Percentiles rank a stretch among this genome's conserved stretches.
Conservation (phyloP, 2,329 filamentous ascomycete genomes). For the Penicillium sp. region DNA sequence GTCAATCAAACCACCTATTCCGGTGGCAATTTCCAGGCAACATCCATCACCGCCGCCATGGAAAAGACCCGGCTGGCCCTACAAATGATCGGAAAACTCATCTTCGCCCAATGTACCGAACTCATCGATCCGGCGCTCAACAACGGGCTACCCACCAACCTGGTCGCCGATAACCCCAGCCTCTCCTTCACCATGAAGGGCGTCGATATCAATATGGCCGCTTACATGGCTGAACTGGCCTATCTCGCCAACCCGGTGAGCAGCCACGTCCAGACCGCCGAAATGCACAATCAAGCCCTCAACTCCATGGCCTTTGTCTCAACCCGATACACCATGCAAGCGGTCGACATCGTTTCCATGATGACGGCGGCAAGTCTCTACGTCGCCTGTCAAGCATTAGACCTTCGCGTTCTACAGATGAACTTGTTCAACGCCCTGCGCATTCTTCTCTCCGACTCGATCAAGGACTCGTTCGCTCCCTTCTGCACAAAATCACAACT, state of each 20-base stretch:
- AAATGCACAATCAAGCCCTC: conserved; percentile 62
- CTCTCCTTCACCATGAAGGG: conserved; percentile 55
- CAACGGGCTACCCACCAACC: conserved; percentile 57
- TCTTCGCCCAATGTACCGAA: conserved; percentile 59
- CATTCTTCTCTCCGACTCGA: no score
- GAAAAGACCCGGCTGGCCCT: conserved; percentile 52
- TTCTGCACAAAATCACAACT: no score
- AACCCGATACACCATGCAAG: conserved; percentile 51
- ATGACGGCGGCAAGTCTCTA: conserved; percentile 53
- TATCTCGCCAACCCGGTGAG: conserved; percentile 58
- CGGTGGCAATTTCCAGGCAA: conserved; percentile 64
- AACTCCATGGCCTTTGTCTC: conserved; percentile 60
- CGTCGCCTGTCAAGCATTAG: conserved; percentile 51
- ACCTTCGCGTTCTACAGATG: neutral
- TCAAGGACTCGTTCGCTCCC: no score
- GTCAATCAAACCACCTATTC: conserved; percentile 45
- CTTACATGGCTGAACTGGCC: conserved; percentile 57
- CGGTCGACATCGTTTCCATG: conserved; percentile 51
- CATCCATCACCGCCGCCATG: conserved; percentile 57
- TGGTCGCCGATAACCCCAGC: conserved; percentile 41
- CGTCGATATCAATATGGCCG: conserved; percentile 59
- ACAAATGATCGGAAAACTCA: conserved; percentile 55
- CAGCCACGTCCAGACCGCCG: conserved; percentile 58
- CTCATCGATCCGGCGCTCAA: conserved; percentile 57
- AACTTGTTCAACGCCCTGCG: neutral